Evolutionary conservation across 352 stramenopile genomes (phyloP), one percentile per base, ranked within the genome.

Genomic region (Globisporangium viniferum): DNA sequence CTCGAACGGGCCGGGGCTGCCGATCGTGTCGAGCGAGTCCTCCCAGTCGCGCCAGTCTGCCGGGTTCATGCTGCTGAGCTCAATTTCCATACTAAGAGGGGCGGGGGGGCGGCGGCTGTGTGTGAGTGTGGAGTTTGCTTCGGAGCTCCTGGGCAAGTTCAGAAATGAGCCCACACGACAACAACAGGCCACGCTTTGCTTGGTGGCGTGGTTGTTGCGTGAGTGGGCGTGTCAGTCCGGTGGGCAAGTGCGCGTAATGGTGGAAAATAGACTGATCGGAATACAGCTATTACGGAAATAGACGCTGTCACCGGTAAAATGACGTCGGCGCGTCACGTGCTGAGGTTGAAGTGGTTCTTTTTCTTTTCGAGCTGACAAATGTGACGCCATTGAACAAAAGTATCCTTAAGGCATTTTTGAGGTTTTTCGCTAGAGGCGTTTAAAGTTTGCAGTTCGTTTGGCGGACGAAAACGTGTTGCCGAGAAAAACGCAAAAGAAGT

Each of bases 21-120:
- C 63, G 48, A 81, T 71, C 22, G 33, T 72, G 71, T 77, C 75
- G 57, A 81, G 76, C 36, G 69, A 67, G 67, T 81, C 74, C n/a
- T 81, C 75, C 75, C 75, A 81, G 68, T 75, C 75, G 66, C 76
- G 76, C 74, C 74, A 81, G 22, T 80, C 74, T 18, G 67, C 73
- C 49, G 67, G 57, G 57, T 68, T 62, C 61, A 69, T 68, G 48
- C 55, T 64, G 61, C 67, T 66, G 46, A 73, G 54, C 57, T 68
- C 67, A 41, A 73, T 68, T 39, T 73, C 66, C 66, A 71, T 36
- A 36, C 8, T 36, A 36, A 5, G 5, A 36, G 33, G 1, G 33
- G 1, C 4, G 1, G 33, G 8, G 29, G 29, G 3, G 29, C 15
- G 54, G 3, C 3, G 61, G 24, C 27, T 20, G 22, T 46, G 51